Conservation (phyloP, 345 rosid species). For the Euphorbia lathyris region DNA sequence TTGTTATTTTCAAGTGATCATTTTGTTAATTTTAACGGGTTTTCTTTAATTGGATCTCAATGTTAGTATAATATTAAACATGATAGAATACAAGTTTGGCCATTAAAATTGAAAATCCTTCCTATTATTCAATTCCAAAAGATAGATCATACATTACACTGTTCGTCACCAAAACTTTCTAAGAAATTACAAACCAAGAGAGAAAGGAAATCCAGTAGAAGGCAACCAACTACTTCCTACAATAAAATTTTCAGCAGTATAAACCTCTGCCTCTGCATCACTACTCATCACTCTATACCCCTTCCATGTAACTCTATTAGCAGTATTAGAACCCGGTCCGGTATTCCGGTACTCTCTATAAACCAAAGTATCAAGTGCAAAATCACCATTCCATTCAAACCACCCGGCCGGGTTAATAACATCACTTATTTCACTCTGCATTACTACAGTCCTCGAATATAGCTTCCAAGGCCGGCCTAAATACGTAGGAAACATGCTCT, state of each 20-base stretch:
- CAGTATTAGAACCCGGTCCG: conserved; percentile 54
- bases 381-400: conserved; percentile 56
- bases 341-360: conserved; percentile 63
- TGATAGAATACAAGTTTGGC: too few relatives aligned
- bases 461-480: conserved; percentile 76
- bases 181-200: conserved; percentile 36
- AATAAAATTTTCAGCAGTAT: conserved; percentile 54
- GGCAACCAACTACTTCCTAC: conserved; percentile 50
- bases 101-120: too few relatives aligned
- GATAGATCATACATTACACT: too few relatives aligned
- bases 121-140: too few relatives aligned
- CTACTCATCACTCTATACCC: conserved; percentile 45
- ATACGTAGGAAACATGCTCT: conserved; percentile 35
- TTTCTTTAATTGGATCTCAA: too few relatives aligned
- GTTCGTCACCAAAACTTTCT: not conserved
- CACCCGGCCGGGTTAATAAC: conserved; percentile 63
- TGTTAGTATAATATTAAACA: too few relatives aligned
- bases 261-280: conserved; percentile 38
- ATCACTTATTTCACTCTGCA: conserved; percentile 53
- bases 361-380: conserved; percentile 55
- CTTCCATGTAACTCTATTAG: conserved; percentile 52
- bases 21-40: too few relatives aligned
- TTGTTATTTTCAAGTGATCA: too few relatives aligned
- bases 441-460: conserved; percentile 61
- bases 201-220: conserved; percentile 65